Conservation (phyloP, 768 basidiomycete species). For the Mycena floridula region DNA sequence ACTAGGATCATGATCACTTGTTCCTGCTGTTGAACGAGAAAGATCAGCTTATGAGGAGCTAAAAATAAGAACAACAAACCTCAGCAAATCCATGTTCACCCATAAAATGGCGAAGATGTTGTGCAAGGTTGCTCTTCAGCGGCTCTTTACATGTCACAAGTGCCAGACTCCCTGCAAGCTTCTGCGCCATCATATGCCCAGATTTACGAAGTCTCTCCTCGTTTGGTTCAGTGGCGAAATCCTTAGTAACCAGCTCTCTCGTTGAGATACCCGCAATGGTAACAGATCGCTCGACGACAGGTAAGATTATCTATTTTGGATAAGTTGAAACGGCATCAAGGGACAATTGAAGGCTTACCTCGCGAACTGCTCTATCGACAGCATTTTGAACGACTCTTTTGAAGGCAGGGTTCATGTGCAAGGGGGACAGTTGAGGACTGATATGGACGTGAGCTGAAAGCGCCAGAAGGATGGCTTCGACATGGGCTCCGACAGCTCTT, state of each 20-base stretch:
- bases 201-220: constrained; percentile 89
- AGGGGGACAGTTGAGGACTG: constrained; percentile 66
- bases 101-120: constrained; percentile 79
- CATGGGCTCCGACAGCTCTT: constrained; percentile 66
- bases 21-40: constrained; percentile 62
- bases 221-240: constrained; percentile 89
- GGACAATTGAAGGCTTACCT: constrained; percentile 43
- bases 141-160: constrained; percentile 98
- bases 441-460: constrained; percentile 73
- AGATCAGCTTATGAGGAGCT: constrained; percentile 5
- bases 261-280: constrained; percentile 98
- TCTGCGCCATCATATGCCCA: constrained; percentile 94
- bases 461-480: constrained; percentile 71
- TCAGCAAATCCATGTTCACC: constrained; percentile 88
- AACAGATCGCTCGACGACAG: constrained; percentile 96
- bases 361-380: constrained; percentile 90
- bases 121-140: constrained; percentile 83
- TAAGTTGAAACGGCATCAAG: constrained; percentile 1
- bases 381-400: constrained; percentile 88
- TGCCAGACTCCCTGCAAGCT: constrained; percentile 92
- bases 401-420: constrained; percentile 75
- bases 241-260: constrained; percentile 89
- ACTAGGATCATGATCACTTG: constrained; percentile 75
- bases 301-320: constrained; percentile 73
- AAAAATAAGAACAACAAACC: constrained; percentile 27